Conservation (phyloP, 805 yeast genomes). For the Candida michaelii region DNA sequence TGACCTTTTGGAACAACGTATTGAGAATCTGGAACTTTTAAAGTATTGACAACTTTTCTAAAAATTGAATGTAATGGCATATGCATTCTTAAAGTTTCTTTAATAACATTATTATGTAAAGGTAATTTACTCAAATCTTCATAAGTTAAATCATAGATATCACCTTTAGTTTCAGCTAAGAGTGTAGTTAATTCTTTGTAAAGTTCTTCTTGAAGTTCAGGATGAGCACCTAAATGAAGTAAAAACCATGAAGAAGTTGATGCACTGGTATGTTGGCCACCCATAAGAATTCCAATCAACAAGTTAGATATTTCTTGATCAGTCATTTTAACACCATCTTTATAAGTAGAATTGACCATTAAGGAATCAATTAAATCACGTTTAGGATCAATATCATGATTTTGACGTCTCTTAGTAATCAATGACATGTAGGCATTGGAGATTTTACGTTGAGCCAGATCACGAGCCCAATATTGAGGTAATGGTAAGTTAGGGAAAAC, state of each 20-base stretch:
- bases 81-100: conserved; percentile 93
- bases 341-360: conserved; percentile 79
- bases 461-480: conserved; percentile 81
- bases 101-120: conserved; percentile 75
- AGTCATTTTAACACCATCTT: conserved; percentile 92
- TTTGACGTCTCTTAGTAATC: conserved; percentile 68
- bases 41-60: conserved; percentile 79
- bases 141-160: conserved; percentile 61
- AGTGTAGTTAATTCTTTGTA: conserved; percentile 71
- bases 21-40: conserved; percentile 75
- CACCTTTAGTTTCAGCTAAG: conserved; percentile 50
- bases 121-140: conserved; percentile 84
- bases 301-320: conserved; percentile 93
- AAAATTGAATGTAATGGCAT: conserved; percentile 95
- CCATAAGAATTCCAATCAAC: conserved; percentile 92
- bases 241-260: conserved; percentile 95
- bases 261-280: conserved; percentile 98
- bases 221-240: conserved; percentile 85
- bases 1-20: conserved; percentile 88
- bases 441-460: conserved; percentile 80
- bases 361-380: conserved; percentile 89
- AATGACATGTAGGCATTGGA: conserved; percentile 78
- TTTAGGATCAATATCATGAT: conserved; percentile 70
- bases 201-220: conserved; percentile 80
- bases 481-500: conserved; percentile 93